Evolutionary conservation across 202 grass and related monocot genomes (phyloP).

Genomic region (Sporobolus alterniflorus): DNA sequence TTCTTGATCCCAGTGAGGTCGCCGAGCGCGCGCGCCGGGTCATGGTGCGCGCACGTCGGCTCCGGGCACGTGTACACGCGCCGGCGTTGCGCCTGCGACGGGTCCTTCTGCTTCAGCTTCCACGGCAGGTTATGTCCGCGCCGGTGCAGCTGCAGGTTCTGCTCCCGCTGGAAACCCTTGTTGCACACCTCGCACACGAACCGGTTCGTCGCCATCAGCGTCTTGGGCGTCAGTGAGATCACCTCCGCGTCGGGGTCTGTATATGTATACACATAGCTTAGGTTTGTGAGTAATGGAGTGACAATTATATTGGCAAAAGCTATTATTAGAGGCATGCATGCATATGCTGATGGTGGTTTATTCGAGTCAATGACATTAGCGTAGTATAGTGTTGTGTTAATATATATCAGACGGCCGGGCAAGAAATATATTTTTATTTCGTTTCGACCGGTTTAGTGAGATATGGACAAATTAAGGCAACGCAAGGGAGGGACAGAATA

Average conservation of each 20-base stretch:
- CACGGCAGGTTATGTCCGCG: conserved; percentile 98
- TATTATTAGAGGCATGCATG: not conserved
- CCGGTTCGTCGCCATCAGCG: conserved; percentile 93
- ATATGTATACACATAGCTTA: not conserved
- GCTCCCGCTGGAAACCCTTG: conserved; percentile 98
- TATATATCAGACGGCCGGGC: not conserved
- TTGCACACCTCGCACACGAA: conserved; percentile 98
- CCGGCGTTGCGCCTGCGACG: conserved; percentile 53
- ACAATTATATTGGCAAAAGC: too few relatives aligned
- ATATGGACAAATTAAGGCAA: conserved; percentile 56
- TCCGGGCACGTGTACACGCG: conserved; percentile 94
- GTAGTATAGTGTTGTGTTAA: conserved; percentile 15
- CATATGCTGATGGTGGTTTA: not conserved
- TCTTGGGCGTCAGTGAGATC: conserved; percentile 54
- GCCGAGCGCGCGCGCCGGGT: conserved; percentile 87
- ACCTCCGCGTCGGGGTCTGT: conserved; percentile 78
- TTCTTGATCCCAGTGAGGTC: conserved; percentile 99
- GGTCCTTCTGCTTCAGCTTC: conserved; percentile 97
- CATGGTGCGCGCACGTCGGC: conserved; percentile 93
- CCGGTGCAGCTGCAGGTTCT: conserved; percentile 98
- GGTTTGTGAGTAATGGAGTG: not conserved
- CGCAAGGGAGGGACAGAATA: conserved; percentile 38
- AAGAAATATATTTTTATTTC: conserved; percentile 1
- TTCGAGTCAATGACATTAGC: not conserved
- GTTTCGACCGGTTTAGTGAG: conserved; percentile 40